Evolutionary conservation across 2,329 filamentous ascomycete genomes (phyloP), one percentile per base, ranked within the genome.

Genomic region (Akanthomyces dipterigenus): DNA sequence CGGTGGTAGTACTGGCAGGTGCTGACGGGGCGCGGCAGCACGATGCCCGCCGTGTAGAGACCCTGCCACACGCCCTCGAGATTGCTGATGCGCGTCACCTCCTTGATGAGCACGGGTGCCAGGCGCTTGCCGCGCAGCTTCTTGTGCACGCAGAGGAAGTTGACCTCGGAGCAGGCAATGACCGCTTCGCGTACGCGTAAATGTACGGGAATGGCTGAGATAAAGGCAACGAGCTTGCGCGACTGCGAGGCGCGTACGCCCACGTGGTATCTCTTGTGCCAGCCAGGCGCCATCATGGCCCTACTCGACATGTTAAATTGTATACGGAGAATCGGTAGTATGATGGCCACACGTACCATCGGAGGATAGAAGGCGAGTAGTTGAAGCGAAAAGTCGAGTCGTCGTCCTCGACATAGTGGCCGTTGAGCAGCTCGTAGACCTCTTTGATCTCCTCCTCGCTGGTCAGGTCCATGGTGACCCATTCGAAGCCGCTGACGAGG

Each of bases 321-420:
- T 12, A 20, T 28, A 28, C 8, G 5, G 11, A 36, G n/a, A 22
- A 2, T n/a, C n/a, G n/a, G 12, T 6, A 5, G 20, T 4, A 14
- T 12, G 11, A 2, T 8, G 6, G 38, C 7, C 5, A 1, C 3
- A 70, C 82, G 67, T 77, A 92, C 92, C 95, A 99, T 73, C 91
- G 88, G 53, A 99, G 80, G 71, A 98, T 96, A 1, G 89, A 87
- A 43, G 86, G 80, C 1, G 92, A 96, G 78, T 99, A 99, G 74
- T 95, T 93, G 82, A 99, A 98, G 59, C 95, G 88, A 79, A 99
- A 98, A 83, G 96, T 96, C 64, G 93, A 92, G 73, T 96, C 93
- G 68, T 92, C 89, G 73, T 99, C 95, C 77, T 99, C 95, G 63
- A 99, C 95, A 67, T 98, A 99, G 77, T 99, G 95, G 60, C 91